Evolutionary conservation across 2,329 filamentous ascomycete genomes (phyloP), one percentile per base, ranked within the genome.

Genomic region (Xylaria sp.): DNA sequence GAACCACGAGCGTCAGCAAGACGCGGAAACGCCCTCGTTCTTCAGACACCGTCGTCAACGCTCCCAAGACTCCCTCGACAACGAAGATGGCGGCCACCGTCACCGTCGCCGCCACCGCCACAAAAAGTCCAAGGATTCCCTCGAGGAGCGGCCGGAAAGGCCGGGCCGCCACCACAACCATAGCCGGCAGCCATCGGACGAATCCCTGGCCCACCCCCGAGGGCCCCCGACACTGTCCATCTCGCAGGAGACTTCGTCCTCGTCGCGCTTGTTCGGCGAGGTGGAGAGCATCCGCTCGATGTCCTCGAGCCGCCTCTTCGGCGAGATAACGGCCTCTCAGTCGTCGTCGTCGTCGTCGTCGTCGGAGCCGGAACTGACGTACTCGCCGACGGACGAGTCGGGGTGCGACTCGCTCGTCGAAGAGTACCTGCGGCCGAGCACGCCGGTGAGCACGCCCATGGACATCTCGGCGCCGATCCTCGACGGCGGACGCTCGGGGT

Each of bases 401-500:
- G n/a, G n/a, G n/a, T n/a, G n/a, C 19, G 64, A 66, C 52, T 66
- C 65, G 11, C 50, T 63, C 11, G 42, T 60, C 2, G 66, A 69
- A 47, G 66, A 68, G 26, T 69, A 70, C 59, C 69, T 64, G 61
- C 68, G 67, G 29, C 68, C 67, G 13, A 47, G 50, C 20, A 71
- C 68, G 2, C 68, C 65, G 16, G 56, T 56, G 16, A 56, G 44
- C 17, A 63, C 63, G 5, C 60, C 63, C 2, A 54, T 67, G 57
- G 49, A 72, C 62, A 81, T 83, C 67, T 76, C 76, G 2, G 73
- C 78, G 2, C 82, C 81, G 18, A 78, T 83, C 49, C 74, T 82
- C 40, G 66, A 72, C 49, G 69, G 73, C n/a, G 72, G 76, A 21
- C 77, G n/a, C n/a, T n/a, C n/a, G n/a, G n/a, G n/a, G n/a, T n/a